Base-by-base conservation (phyloP, 2,329 filamentous ascomycete species). In the Macrophomina tecta region DNA sequence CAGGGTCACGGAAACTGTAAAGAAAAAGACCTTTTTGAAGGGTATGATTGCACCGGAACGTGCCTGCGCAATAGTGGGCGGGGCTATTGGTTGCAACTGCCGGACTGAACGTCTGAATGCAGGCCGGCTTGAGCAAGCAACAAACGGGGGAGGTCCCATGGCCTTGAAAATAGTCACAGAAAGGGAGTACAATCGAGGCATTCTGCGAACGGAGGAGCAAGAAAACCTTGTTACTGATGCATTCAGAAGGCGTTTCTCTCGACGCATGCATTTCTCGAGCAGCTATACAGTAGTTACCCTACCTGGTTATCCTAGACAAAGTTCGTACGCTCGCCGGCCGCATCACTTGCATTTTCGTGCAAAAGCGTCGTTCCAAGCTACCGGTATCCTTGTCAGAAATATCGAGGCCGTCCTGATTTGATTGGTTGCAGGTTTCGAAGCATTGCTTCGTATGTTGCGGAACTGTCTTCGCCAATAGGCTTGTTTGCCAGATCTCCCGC, bases 81-180 rank as follows among this genome's bases (percentile, higher is more conserved):
- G 28, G 9, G 7, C 11, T 58, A 9, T 42, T 23, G 23, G 55
- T 9, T 18, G 11, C 18, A 9, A 58, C 12, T 30, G 30, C 38
- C 38, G 23, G 40, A 5, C 14, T n/a, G 36, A 18, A 14, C 12
- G 8, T 23, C 42, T 60, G 56, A 40, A 60, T 23, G 16, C 14
- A 12, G n/a, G 12, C 14, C 16, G 56, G 56, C 40, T 61, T 48
- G 56, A 61, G 56, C 56, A 46, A 61, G 40, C 40, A 48, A 61
- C 56, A 61, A 61, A 32, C 40, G 18, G 28, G 23, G 28, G 5
- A 34, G 56, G 56, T n/a, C 56, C 28, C 28, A n/a, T 32, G 40
- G 9, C 23, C 14, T 61, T 61, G 28, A 61, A 61, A 34, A 4
- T 28, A 48, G 40, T 40, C 28, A 14, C 30, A 4, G 12, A 23